Conservation (phyloP, 2,329 filamentous ascomycete species). For the Colletotrichum horii region DNA sequence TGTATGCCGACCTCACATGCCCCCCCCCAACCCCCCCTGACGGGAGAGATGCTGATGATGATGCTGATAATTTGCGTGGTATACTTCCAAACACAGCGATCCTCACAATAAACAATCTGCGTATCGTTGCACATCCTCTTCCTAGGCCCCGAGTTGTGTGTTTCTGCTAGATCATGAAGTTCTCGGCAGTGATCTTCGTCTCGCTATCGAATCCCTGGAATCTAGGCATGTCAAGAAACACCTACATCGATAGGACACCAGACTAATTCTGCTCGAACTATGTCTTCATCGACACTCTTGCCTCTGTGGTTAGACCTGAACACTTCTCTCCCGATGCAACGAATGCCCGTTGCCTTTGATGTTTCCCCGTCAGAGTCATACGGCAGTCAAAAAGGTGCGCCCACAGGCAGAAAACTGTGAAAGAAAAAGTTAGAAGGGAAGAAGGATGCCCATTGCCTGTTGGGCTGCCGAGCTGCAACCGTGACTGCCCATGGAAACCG, state of each 20-base stretch:
- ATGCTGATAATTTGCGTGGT: too few species aligned
- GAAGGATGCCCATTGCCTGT: neutral
- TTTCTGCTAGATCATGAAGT: neutral
- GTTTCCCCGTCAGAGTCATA: too few species aligned
- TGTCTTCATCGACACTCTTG: neutral
- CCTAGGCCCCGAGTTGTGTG: neutral
- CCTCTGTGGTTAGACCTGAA: neutral
- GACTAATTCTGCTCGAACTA: fast-evolving
- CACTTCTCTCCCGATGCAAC: neutral
- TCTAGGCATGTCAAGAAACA: neutral
- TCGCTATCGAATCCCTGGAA: fast-evolving
- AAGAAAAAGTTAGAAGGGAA: too few species aligned
- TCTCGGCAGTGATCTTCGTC: neutral
- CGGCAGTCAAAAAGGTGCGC: too few species aligned
- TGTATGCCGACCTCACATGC: neutral
- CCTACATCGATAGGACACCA: neutral
- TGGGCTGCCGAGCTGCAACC: neutral
- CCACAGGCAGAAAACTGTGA: too few species aligned
- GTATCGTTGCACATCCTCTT: neutral
- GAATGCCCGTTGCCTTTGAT: too few species aligned
- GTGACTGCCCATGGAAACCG: neutral
- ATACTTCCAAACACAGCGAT: neutral
- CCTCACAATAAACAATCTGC: neutral
- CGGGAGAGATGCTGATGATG: neutral
- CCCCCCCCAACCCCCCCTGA: too few species aligned